A percentile compares a stretch with the other conserved stretches of the same genome.
Conservation (phyloP, 2,329 filamentous ascomycete genomes). For the Calonectria naviculata region DNA sequence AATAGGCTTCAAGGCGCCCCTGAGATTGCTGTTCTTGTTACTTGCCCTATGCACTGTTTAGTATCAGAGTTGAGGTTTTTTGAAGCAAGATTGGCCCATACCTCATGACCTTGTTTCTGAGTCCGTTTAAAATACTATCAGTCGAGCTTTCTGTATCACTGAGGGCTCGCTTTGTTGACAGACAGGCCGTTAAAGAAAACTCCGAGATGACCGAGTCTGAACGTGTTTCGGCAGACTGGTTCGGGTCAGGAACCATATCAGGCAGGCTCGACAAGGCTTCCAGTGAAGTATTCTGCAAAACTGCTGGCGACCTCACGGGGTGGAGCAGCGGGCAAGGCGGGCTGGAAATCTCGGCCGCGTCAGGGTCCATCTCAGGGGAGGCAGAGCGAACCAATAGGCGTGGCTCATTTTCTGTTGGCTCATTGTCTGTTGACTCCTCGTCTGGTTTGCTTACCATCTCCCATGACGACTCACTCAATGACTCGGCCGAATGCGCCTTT, state of each 20-base stretch:
- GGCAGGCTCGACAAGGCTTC: neutral
- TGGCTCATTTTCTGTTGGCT: no score
- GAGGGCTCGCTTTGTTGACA: neutral
- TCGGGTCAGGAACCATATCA: neutral
- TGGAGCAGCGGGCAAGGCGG: neutral
- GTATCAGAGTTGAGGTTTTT: neutral
- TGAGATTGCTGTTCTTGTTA: neutral
- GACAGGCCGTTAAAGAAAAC: neutral
- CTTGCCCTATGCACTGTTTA: neutral
- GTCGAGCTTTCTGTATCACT: neutral
- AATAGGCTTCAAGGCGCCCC: neutral
- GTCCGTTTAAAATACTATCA: no score
- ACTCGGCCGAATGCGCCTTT: neutral
- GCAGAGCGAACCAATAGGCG: neutral
- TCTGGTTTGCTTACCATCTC: neutral
- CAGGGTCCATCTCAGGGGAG: neutral
- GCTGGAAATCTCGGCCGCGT: neutral
- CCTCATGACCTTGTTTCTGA: neutral
- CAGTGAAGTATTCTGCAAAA: no score
- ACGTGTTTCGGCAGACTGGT: neutral
- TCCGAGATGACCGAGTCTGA: conserved; percentile 22
- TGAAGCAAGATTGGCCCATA: neutral
- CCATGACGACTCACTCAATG: conserved; percentile 14
- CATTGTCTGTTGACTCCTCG: no score
- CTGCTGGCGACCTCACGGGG: neutral